These are phyloP conservation scores for Clavariopsis aquatica DNA, from an alignment of 495 filamentous ascomycete genomes.

Conservation along the genomic window DNA sequence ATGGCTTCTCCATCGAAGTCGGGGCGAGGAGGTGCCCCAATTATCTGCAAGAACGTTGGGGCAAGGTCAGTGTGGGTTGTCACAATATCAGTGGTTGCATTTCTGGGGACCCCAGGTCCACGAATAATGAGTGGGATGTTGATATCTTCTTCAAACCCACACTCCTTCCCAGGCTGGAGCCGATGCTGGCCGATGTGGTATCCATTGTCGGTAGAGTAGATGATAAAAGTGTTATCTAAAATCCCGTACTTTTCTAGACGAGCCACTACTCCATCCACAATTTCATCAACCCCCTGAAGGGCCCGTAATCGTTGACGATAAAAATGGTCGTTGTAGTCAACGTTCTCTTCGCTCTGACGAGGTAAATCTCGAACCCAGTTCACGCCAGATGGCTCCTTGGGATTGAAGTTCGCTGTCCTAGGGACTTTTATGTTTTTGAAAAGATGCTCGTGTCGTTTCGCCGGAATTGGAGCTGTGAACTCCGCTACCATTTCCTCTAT, in stretches of 20 bases:
- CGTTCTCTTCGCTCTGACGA: conserved; percentile 54
- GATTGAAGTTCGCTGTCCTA: conserved; percentile 53
- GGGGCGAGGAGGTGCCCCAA: conserved; percentile 41
- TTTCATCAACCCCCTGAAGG: conserved; percentile 69
- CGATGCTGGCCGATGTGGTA: conserved; percentile 76
- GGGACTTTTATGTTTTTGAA: conserved; percentile 54
- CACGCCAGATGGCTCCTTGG: conserved; percentile 53
- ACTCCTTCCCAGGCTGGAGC: conserved; percentile 69
- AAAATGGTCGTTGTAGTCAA: conserved; percentile 69
- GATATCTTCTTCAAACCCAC: conserved; percentile 73
- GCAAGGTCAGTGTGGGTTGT: conserved; percentile 71
- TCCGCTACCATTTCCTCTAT: conserved; percentile 30
- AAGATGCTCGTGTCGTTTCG: conserved; percentile 49
- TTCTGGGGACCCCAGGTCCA: conserved; percentile 39
- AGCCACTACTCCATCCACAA: conserved; percentile 59
- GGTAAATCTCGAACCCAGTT: conserved; percentile 62
- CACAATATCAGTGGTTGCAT: conserved; percentile 52
- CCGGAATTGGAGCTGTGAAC: conserved; percentile 37
- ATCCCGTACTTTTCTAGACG: conserved; percentile 55
- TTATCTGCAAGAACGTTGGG: conserved; percentile 62
- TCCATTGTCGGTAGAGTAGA: conserved; percentile 75
- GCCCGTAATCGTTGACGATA: conserved; percentile 64
- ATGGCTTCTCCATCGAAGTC: conserved; percentile 41
- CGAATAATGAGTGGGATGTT: conserved; percentile 64
- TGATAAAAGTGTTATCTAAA: conserved; percentile 68